These are phyloP conservation scores for Saxophila tyrrhenica DNA, from an alignment of 495 filamentous ascomycete species.

Conservation along the genomic window DNA sequence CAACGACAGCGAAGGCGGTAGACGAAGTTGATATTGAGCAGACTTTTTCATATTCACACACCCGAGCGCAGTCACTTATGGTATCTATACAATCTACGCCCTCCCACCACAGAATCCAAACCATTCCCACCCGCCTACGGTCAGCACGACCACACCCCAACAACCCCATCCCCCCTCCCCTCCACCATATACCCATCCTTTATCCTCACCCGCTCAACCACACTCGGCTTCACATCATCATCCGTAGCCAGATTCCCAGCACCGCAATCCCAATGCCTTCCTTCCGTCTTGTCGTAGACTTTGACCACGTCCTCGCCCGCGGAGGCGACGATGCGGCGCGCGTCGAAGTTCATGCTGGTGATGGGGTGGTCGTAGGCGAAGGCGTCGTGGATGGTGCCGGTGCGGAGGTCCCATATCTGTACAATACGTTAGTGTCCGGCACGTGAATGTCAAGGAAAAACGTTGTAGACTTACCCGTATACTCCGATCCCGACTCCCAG, in stretches of 20 bases:
- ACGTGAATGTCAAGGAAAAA: too few relatives aligned
- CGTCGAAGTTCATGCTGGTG: conserved; percentile 97
- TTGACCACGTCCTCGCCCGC: conserved; percentile 89
- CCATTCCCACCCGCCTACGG: too few relatives aligned
- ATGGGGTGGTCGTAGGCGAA: conserved; percentile 91
- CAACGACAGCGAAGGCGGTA: too few relatives aligned
- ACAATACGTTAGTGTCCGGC: too few relatives aligned
- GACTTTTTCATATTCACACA: too few relatives aligned
- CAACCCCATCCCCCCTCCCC: conserved; percentile 74
- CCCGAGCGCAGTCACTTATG: too few relatives aligned
- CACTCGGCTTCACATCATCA: conserved; percentile 50
- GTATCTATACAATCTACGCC: neutral
- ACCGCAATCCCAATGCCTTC: conserved; percentile 93
- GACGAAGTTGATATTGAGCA: too few relatives aligned
- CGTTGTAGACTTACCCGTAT: conserved; percentile 77
- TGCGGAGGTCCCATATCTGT: conserved; percentile 98
- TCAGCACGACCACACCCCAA: conserved; percentile 86
- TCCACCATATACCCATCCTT: conserved; percentile 92
- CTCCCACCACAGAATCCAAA: neutral
- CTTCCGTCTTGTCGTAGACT: conserved; percentile 95
- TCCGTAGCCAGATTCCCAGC: conserved; percentile 52
- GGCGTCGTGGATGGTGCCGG: conserved; percentile 88
- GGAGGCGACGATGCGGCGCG: conserved; percentile 78
- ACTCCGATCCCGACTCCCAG: conserved; percentile 85
- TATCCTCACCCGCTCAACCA: conserved; percentile 80